A percentile compares a stretch with the other conserved stretches of the same genome.
phyloP scores from a whole-genome alignment of 305 asterid genomes.

The Rubia peregrina region DNA sequence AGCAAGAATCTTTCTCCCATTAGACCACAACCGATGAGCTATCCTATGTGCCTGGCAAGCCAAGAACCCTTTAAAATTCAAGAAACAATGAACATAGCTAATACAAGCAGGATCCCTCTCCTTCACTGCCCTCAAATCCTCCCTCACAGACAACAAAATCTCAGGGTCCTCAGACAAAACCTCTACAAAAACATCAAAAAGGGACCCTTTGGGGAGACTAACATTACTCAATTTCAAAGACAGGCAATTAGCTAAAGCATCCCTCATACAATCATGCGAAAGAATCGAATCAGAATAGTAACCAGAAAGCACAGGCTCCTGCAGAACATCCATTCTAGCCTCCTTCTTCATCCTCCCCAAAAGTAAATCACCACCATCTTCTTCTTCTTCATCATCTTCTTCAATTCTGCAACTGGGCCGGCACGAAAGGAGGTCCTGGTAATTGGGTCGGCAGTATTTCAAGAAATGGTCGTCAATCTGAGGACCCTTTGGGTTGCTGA shows the following conservation, averaged over 20 bases:
- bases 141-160: slow-evolving; percentile 40
- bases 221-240: slow-evolving; percentile 51
- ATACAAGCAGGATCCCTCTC: slow-evolving; percentile 89
- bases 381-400: slow-evolving; percentile 8
- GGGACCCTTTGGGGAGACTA: slow-evolving; percentile 39
- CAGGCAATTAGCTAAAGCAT: slow-evolving; percentile 54
- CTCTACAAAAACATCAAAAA: slow-evolving; percentile 43
- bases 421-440: slow-evolving; percentile 33
- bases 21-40: slow-evolving; percentile 59
- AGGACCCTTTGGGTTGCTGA: slow-evolving; percentile 21
- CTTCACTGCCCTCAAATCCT: slow-evolving; percentile 61
- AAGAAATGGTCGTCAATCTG: slow-evolving; percentile 33
- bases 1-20: slow-evolving; percentile 51
- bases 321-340: slow-evolving; percentile 49
- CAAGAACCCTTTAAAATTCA: slow-evolving; percentile 72
- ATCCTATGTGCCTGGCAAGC: slow-evolving; percentile 72
- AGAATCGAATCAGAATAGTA: slow-evolving; percentile 50
- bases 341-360: slow-evolving; percentile 64
- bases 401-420: slow-evolving; percentile 24
- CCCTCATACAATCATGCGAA: slow-evolving; percentile 51
- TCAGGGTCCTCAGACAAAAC: slow-evolving; percentile 43
- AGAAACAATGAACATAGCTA: slow-evolving; percentile 66
- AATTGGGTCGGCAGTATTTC: slow-evolving; percentile 36
- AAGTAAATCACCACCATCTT: slow-evolving; percentile 8
- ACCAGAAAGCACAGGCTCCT: slow-evolving; percentile 59